Evolutionary conservation across 2,329 filamentous ascomycete species (phyloP), one percentile per base, ranked within the genome.

Genomic region (Colletotrichum lini): DNA sequence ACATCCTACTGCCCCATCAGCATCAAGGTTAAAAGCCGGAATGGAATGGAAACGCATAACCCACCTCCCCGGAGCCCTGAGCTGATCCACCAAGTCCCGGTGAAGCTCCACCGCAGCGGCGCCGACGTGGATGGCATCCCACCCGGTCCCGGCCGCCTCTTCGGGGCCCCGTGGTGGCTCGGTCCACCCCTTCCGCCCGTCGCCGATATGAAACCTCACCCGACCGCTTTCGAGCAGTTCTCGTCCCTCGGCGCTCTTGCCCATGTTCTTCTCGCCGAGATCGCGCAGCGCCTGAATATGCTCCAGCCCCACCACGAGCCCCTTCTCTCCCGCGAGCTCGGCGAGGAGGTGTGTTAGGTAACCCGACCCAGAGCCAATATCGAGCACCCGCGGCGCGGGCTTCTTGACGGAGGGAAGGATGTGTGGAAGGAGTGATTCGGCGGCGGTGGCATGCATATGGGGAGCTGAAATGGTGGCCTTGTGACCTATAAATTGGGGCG

Each of bases 111-210:
- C 88, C 0, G 96, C 96, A 9, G 94, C 93, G 0, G 96, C 96
- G 0, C 96, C 96, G 3, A 98, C 96, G 79, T 98, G 96, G 71
- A 99, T 98, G 2, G 93, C 95, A 86, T 98, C 94, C 86, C 96
- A 99, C 0, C 90, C 87, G 40, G 80, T 82, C 72, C 83, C 86
- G 15, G 84, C 82, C 66, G 85, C 85, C 7, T 85, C 86, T 54
- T 81, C 80, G 2, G 83, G 89, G 76, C 77, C 82, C 67, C 82
- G 77, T 1, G 78, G 73, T 13, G 77, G 75, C 75, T 87, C 88
- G 2, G 85, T 77, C 87, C 88, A 92, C 1, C 93, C 93, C 73
- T 88, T 86, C 6, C 93, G 82, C 1, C 93, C 93, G 82, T 98
- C 95, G 0, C 91, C 95, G 0, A 90, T 86, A 1, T 95, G 86